Percentiles rank a stretch among this genome's conserved stretches.
phyloP scores from a whole-genome alignment of 345 rosid genomes.

The Pseudoturritis turrita region DNA sequence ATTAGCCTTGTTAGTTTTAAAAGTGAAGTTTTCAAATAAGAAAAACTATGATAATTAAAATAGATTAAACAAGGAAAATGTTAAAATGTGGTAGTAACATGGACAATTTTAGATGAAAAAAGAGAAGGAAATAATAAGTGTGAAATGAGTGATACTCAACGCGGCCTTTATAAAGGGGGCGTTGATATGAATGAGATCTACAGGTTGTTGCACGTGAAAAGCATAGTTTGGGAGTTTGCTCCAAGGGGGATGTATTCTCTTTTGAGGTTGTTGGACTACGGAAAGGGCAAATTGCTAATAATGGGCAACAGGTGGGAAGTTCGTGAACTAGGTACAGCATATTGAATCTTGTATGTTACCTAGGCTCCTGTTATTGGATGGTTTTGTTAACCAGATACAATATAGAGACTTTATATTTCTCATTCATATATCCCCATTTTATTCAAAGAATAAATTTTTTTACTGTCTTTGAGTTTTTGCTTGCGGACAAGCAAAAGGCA shows the following conservation, averaged over 20 bases:
- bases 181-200: slow-evolving; percentile 2
- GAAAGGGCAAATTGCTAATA: too few relatives aligned
- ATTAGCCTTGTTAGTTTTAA: slow-evolving; percentile 24
- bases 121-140: not conserved
- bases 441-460: too few relatives aligned
- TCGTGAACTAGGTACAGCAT: too few relatives aligned
- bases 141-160: not conserved
- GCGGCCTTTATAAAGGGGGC: slow-evolving; percentile 8
- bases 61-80: not conserved
- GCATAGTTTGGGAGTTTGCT: slow-evolving; percentile 30
- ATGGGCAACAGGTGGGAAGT: too few relatives aligned
- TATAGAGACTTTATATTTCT: too few relatives aligned
- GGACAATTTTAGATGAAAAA: not conserved
- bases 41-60: not conserved
- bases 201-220: slow-evolving; percentile 35
- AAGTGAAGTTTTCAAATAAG: not conserved
- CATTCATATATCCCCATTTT: too few relatives aligned
- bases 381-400: too few relatives aligned
- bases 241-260: slow-evolving; percentile 33
- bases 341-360: too few relatives aligned
- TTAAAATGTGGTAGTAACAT: not conserved
- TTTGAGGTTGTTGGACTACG: slow-evolving; percentile 23
- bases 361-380: too few relatives aligned
- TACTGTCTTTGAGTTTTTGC: too few relatives aligned
- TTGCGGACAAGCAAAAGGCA: too few relatives aligned